Evolutionary conservation across 257 asterid species (phyloP), one percentile per base, ranked within the genome.

Genomic region (Buddleja alternifolia): DNA sequence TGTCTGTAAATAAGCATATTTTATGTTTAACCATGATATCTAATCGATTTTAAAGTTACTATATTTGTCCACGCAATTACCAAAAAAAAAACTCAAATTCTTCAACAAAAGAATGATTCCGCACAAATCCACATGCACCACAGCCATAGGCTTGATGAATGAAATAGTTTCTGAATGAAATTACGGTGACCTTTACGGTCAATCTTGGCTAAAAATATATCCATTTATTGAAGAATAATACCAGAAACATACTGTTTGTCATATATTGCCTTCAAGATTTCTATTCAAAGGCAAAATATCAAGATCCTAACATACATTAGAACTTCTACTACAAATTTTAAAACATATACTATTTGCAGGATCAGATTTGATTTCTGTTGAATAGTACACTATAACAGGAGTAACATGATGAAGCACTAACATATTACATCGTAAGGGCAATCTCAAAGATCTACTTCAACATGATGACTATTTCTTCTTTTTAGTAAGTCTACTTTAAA

Each of bases 321-420:
- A 46, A 56, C 10, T 11, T 57, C 56, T n/a, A 73, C 59, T 59
- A 41, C 51, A 60, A 29, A 10, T 17, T 12, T 15, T 16, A 16
- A n/a, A 47, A 15, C 19, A 25, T 24, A 51, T 10, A 56, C 48
- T 15, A 29, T 48, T 32, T 5, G 6, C 21, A 4, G 54, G n/a
- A 51, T 51, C n/a, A 8, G 10, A 71, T 44, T 34, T 20, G 45
- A 57, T 32, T 46, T 36, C 25, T 58, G 15, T 16, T 46, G 37
- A 74, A 42, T 36, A 44, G 17, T 0, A 50, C 37, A 47, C 46
- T 9, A 41, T 42, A 48, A 23, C 15, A 48, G 36, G 24, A 68
- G 61, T 62, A 44, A 51, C 61, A 70, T 52, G 65, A 70, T 24
- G 50, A 56, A 73, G 50, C 75, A 69, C 71, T 57, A 63, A 32